Conservation (phyloP, 176 grass and related monocot genomes). For the sorghum (Sorghum bicolor) region DNA sequence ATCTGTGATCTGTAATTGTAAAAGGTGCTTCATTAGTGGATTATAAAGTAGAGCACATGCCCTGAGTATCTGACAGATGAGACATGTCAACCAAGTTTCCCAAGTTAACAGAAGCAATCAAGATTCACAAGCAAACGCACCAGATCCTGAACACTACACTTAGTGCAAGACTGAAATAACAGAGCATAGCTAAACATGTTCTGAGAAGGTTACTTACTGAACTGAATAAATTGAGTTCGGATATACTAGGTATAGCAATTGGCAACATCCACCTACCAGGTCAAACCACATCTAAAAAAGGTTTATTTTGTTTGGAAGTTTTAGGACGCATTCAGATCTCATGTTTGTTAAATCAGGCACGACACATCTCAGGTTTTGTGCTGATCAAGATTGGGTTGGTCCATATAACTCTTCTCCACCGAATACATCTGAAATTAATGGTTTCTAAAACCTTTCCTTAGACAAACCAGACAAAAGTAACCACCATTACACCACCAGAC, state of each 20-base stretch:
- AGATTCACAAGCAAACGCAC: background rate
- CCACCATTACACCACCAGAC: background rate
- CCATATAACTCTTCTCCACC: background rate
- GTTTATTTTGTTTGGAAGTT: background rate
- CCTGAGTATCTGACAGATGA: background rate
- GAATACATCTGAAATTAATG: constrained; percentile 1
- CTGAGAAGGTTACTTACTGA: background rate
- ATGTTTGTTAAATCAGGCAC: background rate
- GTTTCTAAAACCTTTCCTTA: background rate
- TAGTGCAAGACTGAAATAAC: constrained; percentile 3
- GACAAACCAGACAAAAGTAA: background rate
- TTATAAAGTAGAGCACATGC: background rate
- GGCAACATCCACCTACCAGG: constrained; percentile 4
- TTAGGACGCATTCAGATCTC: background rate
- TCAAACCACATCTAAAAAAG: constrained; percentile 3
- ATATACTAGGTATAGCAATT: background rate
- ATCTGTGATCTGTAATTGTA: constrained; percentile 8
- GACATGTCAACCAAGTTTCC: background rate
- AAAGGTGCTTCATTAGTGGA: background rate
- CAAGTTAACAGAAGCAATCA: background rate
- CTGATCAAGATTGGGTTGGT: background rate
- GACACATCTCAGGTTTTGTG: background rate
- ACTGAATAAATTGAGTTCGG: background rate
- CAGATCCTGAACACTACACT: constrained; percentile 22
- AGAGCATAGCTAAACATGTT: background rate